Evolutionary conservation across 441 rosid species (phyloP).

Genomic region (Corymbia citriodora): DNA sequence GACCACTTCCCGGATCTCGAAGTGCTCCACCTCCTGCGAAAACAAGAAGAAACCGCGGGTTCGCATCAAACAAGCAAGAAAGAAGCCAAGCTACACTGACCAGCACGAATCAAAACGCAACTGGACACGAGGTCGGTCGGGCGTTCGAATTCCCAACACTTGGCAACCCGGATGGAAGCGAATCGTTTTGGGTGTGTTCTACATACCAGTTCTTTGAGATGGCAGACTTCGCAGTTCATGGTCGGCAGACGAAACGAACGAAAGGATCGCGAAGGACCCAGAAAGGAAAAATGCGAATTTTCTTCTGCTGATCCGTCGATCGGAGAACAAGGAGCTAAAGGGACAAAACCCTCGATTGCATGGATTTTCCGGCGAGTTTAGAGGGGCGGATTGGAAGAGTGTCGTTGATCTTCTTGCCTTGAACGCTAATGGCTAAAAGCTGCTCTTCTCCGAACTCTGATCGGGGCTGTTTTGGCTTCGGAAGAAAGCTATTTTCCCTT

Average conservation of each 20-base stretch:
- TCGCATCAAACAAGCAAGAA: not conserved
- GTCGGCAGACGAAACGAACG: not conserved
- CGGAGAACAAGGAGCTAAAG: not conserved
- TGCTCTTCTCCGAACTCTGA: not conserved
- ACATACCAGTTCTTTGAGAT: constrained; percentile 86
- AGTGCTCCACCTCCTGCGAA: constrained; percentile 74
- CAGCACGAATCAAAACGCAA: not conserved
- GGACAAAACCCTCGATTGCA: not conserved
- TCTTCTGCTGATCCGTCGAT: not conserved
- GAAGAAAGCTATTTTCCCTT: not conserved
- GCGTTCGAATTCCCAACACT: not conserved
- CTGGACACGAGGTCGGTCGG: not conserved
- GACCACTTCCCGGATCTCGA: constrained; percentile 80
- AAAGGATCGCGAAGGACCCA: not conserved
- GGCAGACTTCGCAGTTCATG: constrained; percentile 97
- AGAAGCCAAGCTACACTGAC: not conserved
- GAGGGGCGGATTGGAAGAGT: not conserved
- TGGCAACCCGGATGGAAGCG: not conserved
- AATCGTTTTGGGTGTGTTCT: not conserved
- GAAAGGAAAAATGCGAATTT: not conserved
- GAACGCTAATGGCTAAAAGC: not conserved
- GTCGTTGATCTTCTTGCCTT: not conserved
- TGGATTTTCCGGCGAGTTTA: not conserved
- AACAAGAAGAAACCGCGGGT: not conserved
- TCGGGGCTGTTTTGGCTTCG: not conserved